These are phyloP conservation scores for Saccharum hybrid DNA, from an alignment of 202 grass and related monocot genomes.

Conservation along the genomic window DNA sequence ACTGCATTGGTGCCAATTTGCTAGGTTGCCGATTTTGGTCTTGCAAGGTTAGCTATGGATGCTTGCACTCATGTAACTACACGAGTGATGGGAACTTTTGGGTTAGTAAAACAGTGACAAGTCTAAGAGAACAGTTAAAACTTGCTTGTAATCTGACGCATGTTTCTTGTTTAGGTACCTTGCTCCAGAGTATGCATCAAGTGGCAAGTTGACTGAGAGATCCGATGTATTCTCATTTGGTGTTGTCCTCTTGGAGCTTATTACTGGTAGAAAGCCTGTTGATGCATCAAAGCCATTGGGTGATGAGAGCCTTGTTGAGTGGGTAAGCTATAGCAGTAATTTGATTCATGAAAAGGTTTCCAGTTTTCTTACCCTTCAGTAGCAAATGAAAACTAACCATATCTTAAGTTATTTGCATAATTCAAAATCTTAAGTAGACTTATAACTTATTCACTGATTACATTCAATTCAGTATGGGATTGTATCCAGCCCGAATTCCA, in stretches of 20 bases:
- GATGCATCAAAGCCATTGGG: conserved; percentile 81
- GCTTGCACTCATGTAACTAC: conserved; percentile 85
- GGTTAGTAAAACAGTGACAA: conserved; percentile 55
- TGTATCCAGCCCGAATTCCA: not conserved
- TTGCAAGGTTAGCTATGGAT: conserved; percentile 94
- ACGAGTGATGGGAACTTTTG: conserved; percentile 97
- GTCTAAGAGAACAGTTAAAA: not conserved
- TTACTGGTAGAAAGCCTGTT: conserved; percentile 88
- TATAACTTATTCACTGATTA: not conserved
- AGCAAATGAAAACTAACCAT: not conserved
- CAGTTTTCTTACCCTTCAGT: not conserved
- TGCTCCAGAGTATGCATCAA: conserved; percentile 95
- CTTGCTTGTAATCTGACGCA: conserved; percentile 28
- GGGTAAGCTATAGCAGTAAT: conserved; percentile 61
- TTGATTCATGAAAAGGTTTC: not conserved
- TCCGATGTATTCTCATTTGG: conserved; percentile 98
- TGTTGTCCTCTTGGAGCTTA: conserved; percentile 96
- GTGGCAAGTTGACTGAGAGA: conserved; percentile 91
- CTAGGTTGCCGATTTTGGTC: conserved; percentile 95
- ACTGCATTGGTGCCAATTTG: conserved; percentile 8
- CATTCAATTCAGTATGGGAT: not conserved
- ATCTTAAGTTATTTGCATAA: not conserved
- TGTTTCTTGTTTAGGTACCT: conserved; percentile 66
- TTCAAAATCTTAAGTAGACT: not conserved
- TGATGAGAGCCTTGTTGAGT: conserved; percentile 99